Percentiles rank a stretch among this genome's conserved stretches.
Evolutionary conservation across 192 early-diverging fungal species (phyloP).

Genomic region (Mortierella alpina): DNA sequence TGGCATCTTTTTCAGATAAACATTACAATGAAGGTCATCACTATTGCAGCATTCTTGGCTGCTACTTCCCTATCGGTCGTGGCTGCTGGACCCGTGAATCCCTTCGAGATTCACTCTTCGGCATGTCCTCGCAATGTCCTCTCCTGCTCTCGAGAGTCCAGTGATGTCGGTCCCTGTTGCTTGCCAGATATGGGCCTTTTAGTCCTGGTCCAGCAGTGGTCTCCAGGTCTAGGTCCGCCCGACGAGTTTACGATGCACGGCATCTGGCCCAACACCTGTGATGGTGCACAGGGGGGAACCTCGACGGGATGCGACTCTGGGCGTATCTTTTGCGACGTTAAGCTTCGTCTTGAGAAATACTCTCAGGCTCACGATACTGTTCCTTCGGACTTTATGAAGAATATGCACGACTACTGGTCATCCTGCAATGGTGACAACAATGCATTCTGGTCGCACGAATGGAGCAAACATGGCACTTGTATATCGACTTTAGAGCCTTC

Average conservation of each 20-base stretch:
- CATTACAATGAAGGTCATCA: constrained; percentile 46
- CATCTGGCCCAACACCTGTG: constrained; percentile 79
- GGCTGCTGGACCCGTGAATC: constrained; percentile 16
- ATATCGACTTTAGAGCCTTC: constrained; percentile 70
- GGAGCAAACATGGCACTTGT: constrained; percentile 86
- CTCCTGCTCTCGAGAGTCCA: constrained; percentile 41
- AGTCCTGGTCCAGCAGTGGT: constrained; percentile 69
- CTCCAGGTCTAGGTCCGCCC: constrained; percentile 63
- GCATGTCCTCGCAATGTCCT: constrained; percentile 44
- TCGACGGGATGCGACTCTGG: constrained; percentile 71
- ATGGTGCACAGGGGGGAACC: constrained; percentile 53
- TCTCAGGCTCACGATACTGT: constrained; percentile 40
- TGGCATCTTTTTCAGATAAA: no score
- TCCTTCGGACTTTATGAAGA: constrained; percentile 36
- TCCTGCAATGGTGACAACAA: constrained; percentile 80
- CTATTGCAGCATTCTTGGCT: constrained; percentile 29
- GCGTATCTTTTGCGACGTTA: constrained; percentile 68
- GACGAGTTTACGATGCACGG: constrained; percentile 80
- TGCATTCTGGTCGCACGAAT: constrained; percentile 85
- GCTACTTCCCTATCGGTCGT: constrained; percentile 23
- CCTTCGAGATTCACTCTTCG: background rate
- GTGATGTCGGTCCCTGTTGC: constrained; percentile 59
- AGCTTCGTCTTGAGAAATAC: constrained; percentile 58
- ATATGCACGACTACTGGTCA: constrained; percentile 75
- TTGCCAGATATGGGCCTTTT: constrained; percentile 63